phyloP scores from a whole-genome alignment of 2,329 filamentous ascomycete species.

The Cordyceps fumosorosea region DNA sequence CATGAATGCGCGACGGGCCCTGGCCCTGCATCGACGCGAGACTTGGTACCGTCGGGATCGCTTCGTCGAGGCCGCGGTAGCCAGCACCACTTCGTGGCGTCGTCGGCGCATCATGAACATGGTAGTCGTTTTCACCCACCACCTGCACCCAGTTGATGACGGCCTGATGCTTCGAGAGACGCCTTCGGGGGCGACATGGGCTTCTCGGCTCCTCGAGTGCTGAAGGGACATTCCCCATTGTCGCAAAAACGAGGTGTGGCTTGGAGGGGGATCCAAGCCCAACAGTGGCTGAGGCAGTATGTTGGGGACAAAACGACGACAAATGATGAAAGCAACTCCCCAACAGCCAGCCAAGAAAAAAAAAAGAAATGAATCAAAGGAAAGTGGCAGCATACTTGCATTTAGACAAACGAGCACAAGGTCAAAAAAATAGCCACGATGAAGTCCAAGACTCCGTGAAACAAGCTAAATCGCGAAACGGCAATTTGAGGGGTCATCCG shows the following conservation, averaged over 20 bases:
- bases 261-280: neutral
- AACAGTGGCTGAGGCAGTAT: neutral
- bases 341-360: neutral
- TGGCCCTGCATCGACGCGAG: neutral
- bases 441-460: neutral
- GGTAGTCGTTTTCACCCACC: conserved; percentile 21
- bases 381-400: neutral
- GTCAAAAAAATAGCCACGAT: neutral
- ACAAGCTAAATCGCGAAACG: conserved; percentile 7
- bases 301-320: neutral
- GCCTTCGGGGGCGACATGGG: conserved; percentile 29
- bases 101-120: conserved; percentile 7
- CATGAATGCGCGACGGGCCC: neutral
- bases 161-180: conserved; percentile 45
- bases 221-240: conserved; percentile 47
- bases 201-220: conserved; percentile 32
- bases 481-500: neutral
- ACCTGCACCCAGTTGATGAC: conserved; percentile 33
- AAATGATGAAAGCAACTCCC: neutral
- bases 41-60: conserved; percentile 1
- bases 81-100: conserved; percentile 15
- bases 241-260: neutral
- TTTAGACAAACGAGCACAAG: neutral
- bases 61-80: conserved; percentile 13
- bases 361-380: neutral